Percentiles rank a stretch among this genome's conserved stretches.
Evolutionary conservation across 192 early-diverging fungal genomes (phyloP).

Genomic region (Dissophora globulifera): DNA sequence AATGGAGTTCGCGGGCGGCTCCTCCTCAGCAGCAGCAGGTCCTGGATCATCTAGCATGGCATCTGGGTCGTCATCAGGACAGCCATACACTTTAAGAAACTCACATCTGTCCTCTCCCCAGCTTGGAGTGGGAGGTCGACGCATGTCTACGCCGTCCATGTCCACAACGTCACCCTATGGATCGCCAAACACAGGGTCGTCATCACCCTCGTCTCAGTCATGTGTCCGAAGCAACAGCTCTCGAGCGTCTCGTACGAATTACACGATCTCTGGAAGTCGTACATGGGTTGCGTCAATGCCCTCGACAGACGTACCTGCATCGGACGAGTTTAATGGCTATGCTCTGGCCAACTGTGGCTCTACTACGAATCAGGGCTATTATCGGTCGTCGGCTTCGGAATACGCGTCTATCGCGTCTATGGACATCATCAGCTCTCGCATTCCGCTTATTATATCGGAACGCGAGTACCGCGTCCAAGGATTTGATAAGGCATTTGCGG

Average conservation of each 20-base stretch:
- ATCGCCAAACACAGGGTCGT: not conserved
- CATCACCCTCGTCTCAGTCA: not conserved
- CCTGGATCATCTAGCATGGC: not conserved
- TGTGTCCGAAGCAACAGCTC: not conserved
- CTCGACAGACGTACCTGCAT: not conserved
- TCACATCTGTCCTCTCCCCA: conserved; percentile 24
- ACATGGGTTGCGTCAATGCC: conserved; percentile 22
- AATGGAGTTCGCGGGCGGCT: conserved; percentile 9
- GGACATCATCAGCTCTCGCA: conserved; percentile 21
- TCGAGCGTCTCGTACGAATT: conserved; percentile 2
- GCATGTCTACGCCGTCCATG: conserved; percentile 36
- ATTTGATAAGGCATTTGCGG: conserved; percentile 70
- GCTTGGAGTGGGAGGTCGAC: conserved; percentile 18
- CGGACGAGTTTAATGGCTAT: conserved; percentile 19
- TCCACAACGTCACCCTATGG: conserved; percentile 9
- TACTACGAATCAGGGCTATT: no score
- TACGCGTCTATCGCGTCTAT: no score
- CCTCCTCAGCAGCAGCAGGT: not conserved
- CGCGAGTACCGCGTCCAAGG: conserved; percentile 29
- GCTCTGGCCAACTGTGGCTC: not conserved
- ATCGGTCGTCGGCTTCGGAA: no score
- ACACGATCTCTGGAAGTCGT: conserved; percentile 7
- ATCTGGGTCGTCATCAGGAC: not conserved
- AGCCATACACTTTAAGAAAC: not conserved
- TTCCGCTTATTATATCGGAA: conserved; percentile 38